These are phyloP conservation scores for Aschersonia sp. DNA, from an alignment of 2,329 filamentous ascomycete species.

Conservation along the genomic window DNA sequence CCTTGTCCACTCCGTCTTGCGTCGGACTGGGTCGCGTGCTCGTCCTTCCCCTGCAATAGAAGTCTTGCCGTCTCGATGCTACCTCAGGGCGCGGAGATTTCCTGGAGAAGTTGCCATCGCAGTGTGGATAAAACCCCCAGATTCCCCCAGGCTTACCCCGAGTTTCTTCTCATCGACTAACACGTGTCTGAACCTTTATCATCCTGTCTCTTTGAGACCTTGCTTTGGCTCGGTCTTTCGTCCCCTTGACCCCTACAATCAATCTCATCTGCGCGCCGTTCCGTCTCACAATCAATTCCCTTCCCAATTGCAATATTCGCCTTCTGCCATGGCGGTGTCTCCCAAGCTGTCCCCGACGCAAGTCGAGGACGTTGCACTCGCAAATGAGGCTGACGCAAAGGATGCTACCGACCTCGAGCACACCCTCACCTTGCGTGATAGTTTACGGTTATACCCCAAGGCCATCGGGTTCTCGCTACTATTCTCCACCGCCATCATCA, in stretches of 20 bases:
- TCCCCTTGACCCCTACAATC: too few species aligned
- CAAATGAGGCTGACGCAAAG: neutral
- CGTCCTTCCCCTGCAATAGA: neutral
- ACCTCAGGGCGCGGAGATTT: neutral
- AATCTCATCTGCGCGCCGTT: too few species aligned
- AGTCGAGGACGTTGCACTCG: neutral
- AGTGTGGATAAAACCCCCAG: neutral
- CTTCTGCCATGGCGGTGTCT: neutral
- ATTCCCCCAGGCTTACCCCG: neutral
- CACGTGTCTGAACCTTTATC: too few species aligned
- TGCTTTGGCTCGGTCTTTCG: too few species aligned
- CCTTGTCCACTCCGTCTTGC: neutral
- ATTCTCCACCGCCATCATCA: constrained; percentile 22
- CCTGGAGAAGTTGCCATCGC: neutral
- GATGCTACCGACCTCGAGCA: constrained; percentile 9
- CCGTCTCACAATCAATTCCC: too few species aligned
- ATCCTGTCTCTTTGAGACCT: too few species aligned
- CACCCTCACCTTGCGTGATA: constrained; percentile 11
- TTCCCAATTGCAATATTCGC: neutral
- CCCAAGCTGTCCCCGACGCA: neutral
- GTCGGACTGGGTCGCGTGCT: neutral
- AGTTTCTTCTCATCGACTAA: neutral
- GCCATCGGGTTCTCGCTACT: constrained; percentile 20
- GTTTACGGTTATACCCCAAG: constrained; percentile 15
- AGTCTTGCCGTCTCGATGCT: neutral